Evolutionary conservation across 1,139 yeast species (phyloP).

Genomic region (Lodderomyces pseudojiufengensis): DNA sequence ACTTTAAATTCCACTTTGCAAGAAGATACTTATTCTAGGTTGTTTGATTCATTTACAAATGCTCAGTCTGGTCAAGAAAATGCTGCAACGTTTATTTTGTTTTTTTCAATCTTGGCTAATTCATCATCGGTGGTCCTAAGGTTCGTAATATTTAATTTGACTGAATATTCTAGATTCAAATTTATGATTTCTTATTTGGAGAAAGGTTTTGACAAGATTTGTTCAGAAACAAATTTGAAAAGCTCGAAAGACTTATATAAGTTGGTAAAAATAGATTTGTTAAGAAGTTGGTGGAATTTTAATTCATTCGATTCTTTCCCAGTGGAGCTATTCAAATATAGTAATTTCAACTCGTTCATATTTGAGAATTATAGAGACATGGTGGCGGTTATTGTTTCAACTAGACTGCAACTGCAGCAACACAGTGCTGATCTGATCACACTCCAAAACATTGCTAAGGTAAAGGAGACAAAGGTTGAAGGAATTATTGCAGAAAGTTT

Average conservation of each 20-base stretch:
- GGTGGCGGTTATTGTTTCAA: constrained; percentile 31
- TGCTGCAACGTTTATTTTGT: constrained; percentile 35
- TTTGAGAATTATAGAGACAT: constrained; percentile 30
- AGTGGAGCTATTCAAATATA: constrained; percentile 31
- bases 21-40: constrained; percentile 25
- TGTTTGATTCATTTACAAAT: constrained; percentile 27
- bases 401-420: constrained; percentile 7
- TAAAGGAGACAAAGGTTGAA: constrained; percentile 12
- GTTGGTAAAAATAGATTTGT: constrained; percentile 26
- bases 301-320: constrained; percentile 36
- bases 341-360: constrained; percentile 23
- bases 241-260: constrained; percentile 25
- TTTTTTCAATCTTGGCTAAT: constrained; percentile 30
- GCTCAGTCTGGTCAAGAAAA: constrained; percentile 39
- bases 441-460: constrained; percentile 17
- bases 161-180: constrained; percentile 35
- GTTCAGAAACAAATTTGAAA: constrained; percentile 14
- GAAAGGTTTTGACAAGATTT: constrained; percentile 21
- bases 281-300: constrained; percentile 42
- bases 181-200: constrained; percentile 30
- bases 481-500: constrained; percentile 31
- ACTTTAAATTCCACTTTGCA: constrained; percentile 15
- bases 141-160: constrained; percentile 37
- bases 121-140: constrained; percentile 26
- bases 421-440: constrained; percentile 2